These are phyloP conservation scores for Westerdykella ornata DNA, from an alignment of 2,329 filamentous ascomycete species.

Conservation along the genomic window DNA sequence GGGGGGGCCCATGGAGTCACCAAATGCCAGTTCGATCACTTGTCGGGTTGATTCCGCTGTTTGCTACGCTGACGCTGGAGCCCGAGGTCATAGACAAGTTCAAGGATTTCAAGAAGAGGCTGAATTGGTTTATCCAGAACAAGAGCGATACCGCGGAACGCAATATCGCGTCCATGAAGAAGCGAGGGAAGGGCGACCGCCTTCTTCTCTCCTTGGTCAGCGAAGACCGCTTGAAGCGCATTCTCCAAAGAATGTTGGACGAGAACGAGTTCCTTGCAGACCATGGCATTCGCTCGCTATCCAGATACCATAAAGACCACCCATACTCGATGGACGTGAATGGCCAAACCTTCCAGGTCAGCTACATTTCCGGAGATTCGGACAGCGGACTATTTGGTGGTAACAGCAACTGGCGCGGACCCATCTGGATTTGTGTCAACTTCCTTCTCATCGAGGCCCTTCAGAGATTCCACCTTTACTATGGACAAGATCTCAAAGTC, in stretches of 20 bases:
- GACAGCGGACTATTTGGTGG: conserved; percentile 92
- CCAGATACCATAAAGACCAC: conserved; percentile 82
- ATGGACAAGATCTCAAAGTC: conserved; percentile 78
- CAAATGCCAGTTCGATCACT: conserved; percentile 88
- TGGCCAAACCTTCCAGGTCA: conserved; percentile 77
- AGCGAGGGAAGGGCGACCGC: conserved; percentile 82
- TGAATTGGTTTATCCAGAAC: conserved; percentile 92
- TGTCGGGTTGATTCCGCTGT: conserved; percentile 88
- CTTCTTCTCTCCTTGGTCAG: conserved; percentile 85
- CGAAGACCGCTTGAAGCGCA: conserved; percentile 84
- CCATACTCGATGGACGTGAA: conserved; percentile 96
- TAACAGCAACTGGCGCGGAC: conserved; percentile 95
- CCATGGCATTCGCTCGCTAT: conserved; percentile 85
- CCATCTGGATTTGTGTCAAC: conserved; percentile 94
- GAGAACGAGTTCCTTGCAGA: conserved; percentile 88
- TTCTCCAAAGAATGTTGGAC: conserved; percentile 85
- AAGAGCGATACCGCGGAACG: conserved; percentile 78
- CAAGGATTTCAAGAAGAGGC: conserved; percentile 83
- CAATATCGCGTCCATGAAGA: conserved; percentile 89
- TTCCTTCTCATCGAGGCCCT: conserved; percentile 89
- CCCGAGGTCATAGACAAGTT: conserved; percentile 89
- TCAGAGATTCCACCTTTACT: conserved; percentile 95
- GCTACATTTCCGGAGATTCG: conserved; percentile 90
- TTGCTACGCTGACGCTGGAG: conserved; percentile 85
- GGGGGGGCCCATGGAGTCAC: conserved; percentile 87